Evolutionary conservation across 2,329 filamentous ascomycete genomes (phyloP).

Genomic region (Aspergillus latus): DNA sequence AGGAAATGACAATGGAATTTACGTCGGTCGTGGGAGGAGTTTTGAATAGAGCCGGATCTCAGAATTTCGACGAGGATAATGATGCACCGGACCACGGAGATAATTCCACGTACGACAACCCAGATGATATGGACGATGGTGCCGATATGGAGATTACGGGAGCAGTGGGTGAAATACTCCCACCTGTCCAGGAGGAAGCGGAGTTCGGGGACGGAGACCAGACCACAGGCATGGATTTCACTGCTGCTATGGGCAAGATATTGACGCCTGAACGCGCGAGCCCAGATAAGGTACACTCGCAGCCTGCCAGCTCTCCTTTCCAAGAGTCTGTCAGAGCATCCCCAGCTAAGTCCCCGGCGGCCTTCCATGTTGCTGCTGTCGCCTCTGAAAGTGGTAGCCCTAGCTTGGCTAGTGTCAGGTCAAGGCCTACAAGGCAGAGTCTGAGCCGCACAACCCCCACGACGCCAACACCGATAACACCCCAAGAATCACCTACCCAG

Average conservation of each 20-base stretch:
- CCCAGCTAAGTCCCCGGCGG: constrained; percentile 27
- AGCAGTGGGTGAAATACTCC: constrained; percentile 47
- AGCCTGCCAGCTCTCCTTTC: constrained; percentile 50
- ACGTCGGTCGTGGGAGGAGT: constrained; percentile 47
- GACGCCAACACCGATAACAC: constrained; percentile 43
- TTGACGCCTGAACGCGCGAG: constrained; percentile 45
- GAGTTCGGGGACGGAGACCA: constrained; percentile 42
- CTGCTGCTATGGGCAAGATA: constrained; percentile 63
- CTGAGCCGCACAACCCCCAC: constrained; percentile 44
- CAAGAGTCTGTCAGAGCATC: constrained; percentile 36
- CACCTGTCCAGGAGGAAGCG: constrained; percentile 40
- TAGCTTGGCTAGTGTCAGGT: constrained; percentile 54
- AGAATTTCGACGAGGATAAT: constrained; percentile 17
- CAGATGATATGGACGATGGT: constrained; percentile 31
- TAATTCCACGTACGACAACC: constrained; percentile 25
- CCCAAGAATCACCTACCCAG: constrained; percentile 42
- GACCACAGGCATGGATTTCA: constrained; percentile 68
- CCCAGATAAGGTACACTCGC: constrained; percentile 50
- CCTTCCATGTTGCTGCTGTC: constrained; percentile 39
- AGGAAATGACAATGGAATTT: constrained; percentile 52
- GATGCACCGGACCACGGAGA: constrained; percentile 22
- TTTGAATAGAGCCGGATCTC: constrained; percentile 29
- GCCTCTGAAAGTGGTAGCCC: constrained; percentile 56
- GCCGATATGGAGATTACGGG: constrained; percentile 63
- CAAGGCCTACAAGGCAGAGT: constrained; percentile 49